Percentiles rank a stretch among this genome's conserved stretches.
Evolutionary conservation across 768 basidiomycete species (phyloP).

Genomic region (Trametes villosa): DNA sequence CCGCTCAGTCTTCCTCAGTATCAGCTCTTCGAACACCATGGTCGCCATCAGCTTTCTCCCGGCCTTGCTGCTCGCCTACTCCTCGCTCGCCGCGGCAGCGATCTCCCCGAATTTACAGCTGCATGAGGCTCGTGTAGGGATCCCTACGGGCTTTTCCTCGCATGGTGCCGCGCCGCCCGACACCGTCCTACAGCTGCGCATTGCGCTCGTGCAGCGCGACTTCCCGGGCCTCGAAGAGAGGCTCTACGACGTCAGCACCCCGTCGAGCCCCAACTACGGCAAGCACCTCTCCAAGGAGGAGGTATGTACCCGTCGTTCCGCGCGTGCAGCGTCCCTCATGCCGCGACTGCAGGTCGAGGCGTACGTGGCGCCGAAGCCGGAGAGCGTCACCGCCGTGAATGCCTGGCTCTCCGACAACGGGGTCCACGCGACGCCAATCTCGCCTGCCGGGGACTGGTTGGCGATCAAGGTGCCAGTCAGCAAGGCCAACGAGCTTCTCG

Average conservation of each 20-base stretch:
- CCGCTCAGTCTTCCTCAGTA: neutral
- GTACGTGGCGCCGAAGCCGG: slow-evolving; percentile 28
- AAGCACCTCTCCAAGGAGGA: slow-evolving; percentile 59
- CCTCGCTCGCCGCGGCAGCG: slow-evolving; percentile 24
- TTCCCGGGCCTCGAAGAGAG: slow-evolving; percentile 39
- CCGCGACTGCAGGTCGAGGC: slow-evolving; percentile 2
- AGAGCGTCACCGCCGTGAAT: slow-evolving; percentile 30
- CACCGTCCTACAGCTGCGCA: slow-evolving; percentile 37
- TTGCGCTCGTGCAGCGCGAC: slow-evolving; percentile 40
- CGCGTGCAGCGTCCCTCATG: neutral
- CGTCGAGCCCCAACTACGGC: slow-evolving; percentile 46
- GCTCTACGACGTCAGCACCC: slow-evolving; percentile 41
- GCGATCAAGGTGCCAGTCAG: slow-evolving; percentile 29
- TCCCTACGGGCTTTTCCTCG: slow-evolving; percentile 32
- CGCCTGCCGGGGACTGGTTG: slow-evolving; percentile 37
- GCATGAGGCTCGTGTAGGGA: slow-evolving; percentile 32
- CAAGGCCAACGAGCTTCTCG: slow-evolving; percentile 36
- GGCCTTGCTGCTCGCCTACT: slow-evolving; percentile 16
- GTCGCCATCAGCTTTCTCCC: slow-evolving; percentile 9
- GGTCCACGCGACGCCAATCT: slow-evolving; percentile 28
- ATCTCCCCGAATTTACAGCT: slow-evolving; percentile 22
- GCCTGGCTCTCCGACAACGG: slow-evolving; percentile 32
- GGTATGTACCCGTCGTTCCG: slow-evolving; percentile 25
- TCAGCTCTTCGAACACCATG: slow-evolving; percentile 9
- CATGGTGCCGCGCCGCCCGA: slow-evolving; percentile 31